phyloP scores from a whole-genome alignment of 768 basidiomycete genomes.

The Xerocomellus chrysenteron region DNA sequence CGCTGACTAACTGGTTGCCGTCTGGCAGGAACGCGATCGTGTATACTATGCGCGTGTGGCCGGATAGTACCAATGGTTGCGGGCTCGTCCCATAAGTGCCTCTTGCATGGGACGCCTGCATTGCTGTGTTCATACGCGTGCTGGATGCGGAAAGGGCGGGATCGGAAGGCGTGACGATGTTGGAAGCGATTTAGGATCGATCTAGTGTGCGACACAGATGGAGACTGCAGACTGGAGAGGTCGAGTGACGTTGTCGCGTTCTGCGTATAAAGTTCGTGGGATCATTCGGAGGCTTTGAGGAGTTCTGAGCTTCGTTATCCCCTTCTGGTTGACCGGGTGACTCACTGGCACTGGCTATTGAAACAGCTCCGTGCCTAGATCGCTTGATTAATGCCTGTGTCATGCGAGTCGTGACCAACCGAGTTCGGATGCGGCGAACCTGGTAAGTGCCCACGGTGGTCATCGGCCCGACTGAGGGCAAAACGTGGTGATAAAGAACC shows the following conservation, averaged over 20 bases:
- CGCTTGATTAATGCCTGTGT: neutral
- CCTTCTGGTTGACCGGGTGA: too few relatives aligned
- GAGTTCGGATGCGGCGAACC: too few relatives aligned
- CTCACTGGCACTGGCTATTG: too few relatives aligned
- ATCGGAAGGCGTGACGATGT: neutral
- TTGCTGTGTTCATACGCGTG: neutral
- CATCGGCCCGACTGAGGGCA: too few relatives aligned
- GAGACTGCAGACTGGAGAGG: neutral
- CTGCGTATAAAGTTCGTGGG: neutral
- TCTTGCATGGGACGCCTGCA: neutral
- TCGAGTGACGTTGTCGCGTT: too few relatives aligned
- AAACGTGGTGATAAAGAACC: neutral
- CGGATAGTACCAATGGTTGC: neutral
- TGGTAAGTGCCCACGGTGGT: too few relatives aligned
- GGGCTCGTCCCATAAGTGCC: neutral
- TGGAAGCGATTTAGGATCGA: neutral
- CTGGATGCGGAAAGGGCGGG: too few relatives aligned
- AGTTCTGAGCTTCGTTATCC: too few relatives aligned
- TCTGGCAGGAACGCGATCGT: constrained; percentile 4
- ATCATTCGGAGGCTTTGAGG: neutral
- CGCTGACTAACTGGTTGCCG: constrained; percentile 1
- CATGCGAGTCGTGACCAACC: too few relatives aligned
- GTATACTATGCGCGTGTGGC: constrained; percentile 2
- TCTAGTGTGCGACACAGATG: neutral
- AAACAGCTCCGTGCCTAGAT: too few relatives aligned